A percentile compares a stretch with the other conserved stretches of the same genome.
phyloP scores from a whole-genome alignment of 768 basidiomycete genomes.

The Mycena haematopus region DNA sequence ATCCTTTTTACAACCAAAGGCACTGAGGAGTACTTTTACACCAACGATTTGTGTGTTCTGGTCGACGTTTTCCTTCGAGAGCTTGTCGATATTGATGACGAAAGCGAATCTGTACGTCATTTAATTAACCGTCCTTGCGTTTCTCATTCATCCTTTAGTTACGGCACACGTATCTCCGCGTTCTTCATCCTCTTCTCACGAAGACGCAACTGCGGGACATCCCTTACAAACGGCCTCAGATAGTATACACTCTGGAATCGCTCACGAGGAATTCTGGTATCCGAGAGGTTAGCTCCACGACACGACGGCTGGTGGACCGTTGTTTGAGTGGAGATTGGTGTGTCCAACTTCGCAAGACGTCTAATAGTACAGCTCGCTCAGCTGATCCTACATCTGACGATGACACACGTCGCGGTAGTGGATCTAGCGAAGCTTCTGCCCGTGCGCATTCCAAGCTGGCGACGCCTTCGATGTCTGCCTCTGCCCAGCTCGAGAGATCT shows the following conservation, averaged over 20 bases:
- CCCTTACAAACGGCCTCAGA: constrained; percentile 92
- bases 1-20: constrained; percentile 93
- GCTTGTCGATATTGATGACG: constrained; percentile 89
- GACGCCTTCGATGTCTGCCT: constrained; percentile 36
- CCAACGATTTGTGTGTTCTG: constrained; percentile 94
- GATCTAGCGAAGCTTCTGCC: constrained; percentile 18
- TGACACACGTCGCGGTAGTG: constrained; percentile 27
- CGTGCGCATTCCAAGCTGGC: constrained; percentile 37
- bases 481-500: constrained; percentile 43
- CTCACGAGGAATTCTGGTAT: constrained; percentile 77
- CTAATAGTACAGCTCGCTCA: constrained; percentile 27
- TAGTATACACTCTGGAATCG: constrained; percentile 82
- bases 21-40: constrained; percentile 96
- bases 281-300: constrained; percentile 85
- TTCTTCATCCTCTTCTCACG: constrained; percentile 92
- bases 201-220: constrained; percentile 87
- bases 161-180: constrained; percentile 93
- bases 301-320: constrained; percentile 88
- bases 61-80: constrained; percentile 99
- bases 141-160: constrained; percentile 14
- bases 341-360: constrained; percentile 62
- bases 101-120: constrained; percentile 83
- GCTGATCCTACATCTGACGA: constrained; percentile 34
- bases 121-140: neutral
- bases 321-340: constrained; percentile 91